Base-by-base conservation (phyloP, 768 basidiomycete species). In the Lactarius indigo region DNA sequence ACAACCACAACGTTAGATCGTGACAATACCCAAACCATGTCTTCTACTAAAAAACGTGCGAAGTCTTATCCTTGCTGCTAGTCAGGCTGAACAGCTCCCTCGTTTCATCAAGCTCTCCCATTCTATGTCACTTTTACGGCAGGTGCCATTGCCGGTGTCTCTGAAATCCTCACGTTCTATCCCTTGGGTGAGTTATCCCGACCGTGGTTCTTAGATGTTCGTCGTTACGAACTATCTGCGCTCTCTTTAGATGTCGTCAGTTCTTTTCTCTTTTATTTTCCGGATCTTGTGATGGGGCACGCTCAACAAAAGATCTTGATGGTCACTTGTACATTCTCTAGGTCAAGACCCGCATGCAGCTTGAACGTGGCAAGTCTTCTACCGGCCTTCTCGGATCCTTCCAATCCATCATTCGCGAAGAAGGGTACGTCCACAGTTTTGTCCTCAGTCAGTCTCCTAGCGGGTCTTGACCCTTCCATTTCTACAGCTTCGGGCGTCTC, bases 261-360 rank as follows among this genome's bases (percentile, higher is more conserved):
- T 86, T 26, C 10, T 31, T 57, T 30, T 52, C 35, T 26, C 57
- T 50, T 58, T 64, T 35, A n/a, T 31, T 57, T 54, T 52, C 30
- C 57, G 60, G 42, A 62, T 52, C 54, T 8, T 56, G 37, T 10
- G 30, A 5, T 12, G 28, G 3, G 64, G 57, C 20, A 18, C 18
- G n/a, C 39, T 50, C 56, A 13, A 23, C 31, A 42, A 26, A 26
- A 41, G 7, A 30, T 26, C 10, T n/a, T 26, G 17, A 3, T 35
- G 33, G 26, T 42, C 44, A 64, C 61, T 69, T 50, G 64, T 67
- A 20, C 65, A 69, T 54, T 44, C 42, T 52, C 20, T 74, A 94
- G 92, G 94, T 98, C 75, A 98, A 99, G 80, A 99, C 97, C 26
- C 92, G 97, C 31, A 96, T 98, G 88, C 97, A 99, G 76, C 83